These are phyloP conservation scores for Hylodesmum podocarpum DNA, from an alignment of 306 rosid species.

Conservation along the genomic window DNA sequence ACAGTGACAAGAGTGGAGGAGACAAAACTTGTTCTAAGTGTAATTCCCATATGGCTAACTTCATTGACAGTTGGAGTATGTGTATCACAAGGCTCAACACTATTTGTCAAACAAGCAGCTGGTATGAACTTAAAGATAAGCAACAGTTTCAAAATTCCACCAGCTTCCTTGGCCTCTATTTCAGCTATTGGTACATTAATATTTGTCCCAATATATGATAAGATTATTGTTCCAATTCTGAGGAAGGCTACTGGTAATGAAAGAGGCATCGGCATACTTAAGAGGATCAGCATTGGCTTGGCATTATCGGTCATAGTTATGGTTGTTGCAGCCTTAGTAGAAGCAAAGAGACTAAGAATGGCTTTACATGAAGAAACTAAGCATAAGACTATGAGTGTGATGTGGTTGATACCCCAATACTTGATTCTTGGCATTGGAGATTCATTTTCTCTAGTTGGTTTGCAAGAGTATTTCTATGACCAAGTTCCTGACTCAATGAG, in stretches of 20 bases:
- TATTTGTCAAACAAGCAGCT: constrained; percentile 53
- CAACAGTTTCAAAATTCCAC: constrained; percentile 34
- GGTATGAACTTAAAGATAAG: constrained; percentile 35
- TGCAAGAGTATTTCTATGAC: constrained; percentile 54
- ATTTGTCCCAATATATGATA: constrained; percentile 38
- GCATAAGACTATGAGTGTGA: constrained; percentile 34
- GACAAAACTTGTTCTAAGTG: constrained; percentile 44
- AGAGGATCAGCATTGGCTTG: constrained; percentile 48
- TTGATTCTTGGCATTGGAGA: constrained; percentile 43
- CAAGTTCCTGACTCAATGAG: constrained; percentile 54
- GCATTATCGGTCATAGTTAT: constrained; percentile 25
- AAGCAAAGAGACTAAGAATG: constrained; percentile 38
- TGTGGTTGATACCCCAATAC: constrained; percentile 48
- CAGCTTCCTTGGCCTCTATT: constrained; percentile 40
- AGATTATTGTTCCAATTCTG: constrained; percentile 34
- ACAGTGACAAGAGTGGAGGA: constrained; percentile 55
- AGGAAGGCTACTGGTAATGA: constrained; percentile 42
- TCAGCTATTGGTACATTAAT: constrained; percentile 36
- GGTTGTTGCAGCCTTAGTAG: constrained; percentile 42
- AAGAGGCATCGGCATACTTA: constrained; percentile 48
- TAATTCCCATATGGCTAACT: constrained; percentile 52
- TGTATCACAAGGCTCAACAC: constrained; percentile 40
- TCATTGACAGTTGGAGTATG: constrained; percentile 40
- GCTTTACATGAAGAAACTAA: background rate
- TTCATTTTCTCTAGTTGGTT: constrained; percentile 41